Base-by-base conservation (phyloP, 768 basidiomycete species). In the Russula griseocarnosa region DNA sequence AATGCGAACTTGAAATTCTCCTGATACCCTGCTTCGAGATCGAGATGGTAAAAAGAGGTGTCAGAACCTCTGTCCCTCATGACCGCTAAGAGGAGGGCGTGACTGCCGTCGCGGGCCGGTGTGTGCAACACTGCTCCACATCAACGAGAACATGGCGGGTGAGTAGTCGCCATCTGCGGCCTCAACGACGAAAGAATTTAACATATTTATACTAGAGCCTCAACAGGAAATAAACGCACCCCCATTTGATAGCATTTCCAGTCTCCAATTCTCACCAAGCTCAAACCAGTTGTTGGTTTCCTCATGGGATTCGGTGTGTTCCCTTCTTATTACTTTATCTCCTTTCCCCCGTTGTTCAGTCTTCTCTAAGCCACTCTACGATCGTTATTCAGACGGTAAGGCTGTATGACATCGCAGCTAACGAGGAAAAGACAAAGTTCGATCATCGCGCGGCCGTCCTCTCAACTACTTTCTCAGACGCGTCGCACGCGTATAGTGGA, bases 391-490 rank as follows among this genome's bases (percentile, higher is more conserved):
- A 90, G 91, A 77, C 83, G 72, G 72, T 90, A 72, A 67, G 86
- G 71, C 71, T 84, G 69, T 78, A 87, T 77, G 75, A 85, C 69
- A 68, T 85, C 69, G 67, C 67, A 2, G 73, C 83, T 32, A 86
- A 85, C 70, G 84, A 87, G 61, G 82, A 83, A 69, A 86, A 86
- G 69, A 81, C 84, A n/a, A 92, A 91, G 68, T 92, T 91, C 69
- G 88, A 93, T 51, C 90, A 96, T 64, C 84, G 92, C 22, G 93
- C 93, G 5, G 90, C 94, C 0, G 87, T 98, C 11, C 80, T 98
- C n/a, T 83, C 88, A 2, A 88, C 88, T 67, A 79, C 84, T 59
- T 98, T 93, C 73, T 81, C 78, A 1, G 87, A 90, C 63, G 80
- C 78, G 1, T 76, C 76, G 8, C 82, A 83, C 61, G 94, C 82